phyloP scores from a whole-genome alignment of 495 filamentous ascomycete genomes.

The Pseudomonodictys pantanalensis region DNA sequence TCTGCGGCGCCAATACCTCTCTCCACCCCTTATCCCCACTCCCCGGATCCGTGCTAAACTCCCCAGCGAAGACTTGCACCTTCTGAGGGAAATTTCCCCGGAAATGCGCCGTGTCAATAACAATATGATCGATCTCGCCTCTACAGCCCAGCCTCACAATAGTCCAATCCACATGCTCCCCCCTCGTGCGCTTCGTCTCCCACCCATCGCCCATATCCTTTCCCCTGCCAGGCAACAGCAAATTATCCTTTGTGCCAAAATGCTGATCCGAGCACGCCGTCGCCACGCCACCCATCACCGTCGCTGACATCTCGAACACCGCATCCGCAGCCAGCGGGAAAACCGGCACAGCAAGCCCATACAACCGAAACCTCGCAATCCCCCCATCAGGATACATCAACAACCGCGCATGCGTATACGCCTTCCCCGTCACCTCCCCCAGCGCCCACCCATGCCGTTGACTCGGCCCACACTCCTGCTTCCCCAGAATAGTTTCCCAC shows the following conservation, averaged over 20 bases:
- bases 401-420: conserved; percentile 80
- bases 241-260: conserved; percentile 77
- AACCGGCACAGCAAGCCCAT: conserved; percentile 71
- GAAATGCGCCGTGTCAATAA: conserved; percentile 89
- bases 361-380: conserved; percentile 83
- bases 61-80: conserved; percentile 66
- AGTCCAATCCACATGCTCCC: conserved; percentile 81
- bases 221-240: conserved; percentile 80
- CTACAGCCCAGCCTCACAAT: conserved; percentile 72
- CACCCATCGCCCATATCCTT: conserved; percentile 94
- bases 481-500: conserved; percentile 73
- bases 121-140: conserved; percentile 65
- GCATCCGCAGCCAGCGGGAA: conserved; percentile 59
- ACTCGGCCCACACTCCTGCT: conserved; percentile 69
- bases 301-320: conserved; percentile 78
- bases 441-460: conserved; percentile 78
- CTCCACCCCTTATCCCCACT: conserved; percentile 66
- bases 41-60: conserved; percentile 53
- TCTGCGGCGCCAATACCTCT: conserved; percentile 62
- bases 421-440: conserved; percentile 53
- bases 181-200: conserved; percentile 81
- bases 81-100: conserved; percentile 84
- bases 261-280: conserved; percentile 79
- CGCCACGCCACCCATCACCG: conserved; percentile 75
- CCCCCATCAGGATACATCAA: conserved; percentile 94